Evolutionary conservation across 495 filamentous ascomycete species (phyloP).

Genomic region (Hypomontagnella submonticulosa): DNA sequence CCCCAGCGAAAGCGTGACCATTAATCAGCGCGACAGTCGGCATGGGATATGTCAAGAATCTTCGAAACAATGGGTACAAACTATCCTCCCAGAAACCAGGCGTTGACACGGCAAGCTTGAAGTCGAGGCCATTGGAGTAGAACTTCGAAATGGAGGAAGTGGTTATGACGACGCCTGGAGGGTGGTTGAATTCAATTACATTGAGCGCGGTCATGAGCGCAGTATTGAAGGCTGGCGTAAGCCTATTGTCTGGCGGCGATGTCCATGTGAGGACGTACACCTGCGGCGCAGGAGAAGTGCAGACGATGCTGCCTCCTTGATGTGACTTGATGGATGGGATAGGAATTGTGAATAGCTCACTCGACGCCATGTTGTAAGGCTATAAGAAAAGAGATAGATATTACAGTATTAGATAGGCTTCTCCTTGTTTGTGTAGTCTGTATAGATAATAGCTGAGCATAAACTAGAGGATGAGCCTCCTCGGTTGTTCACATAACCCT

Average conservation of each 20-base stretch:
- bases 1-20: conserved; percentile 84
- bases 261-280: conserved; percentile 80
- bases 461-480: too few relatives aligned
- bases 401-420: too few relatives aligned
- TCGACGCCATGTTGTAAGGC: conserved; percentile 22
- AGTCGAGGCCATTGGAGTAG: conserved; percentile 83
- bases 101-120: conserved; percentile 63
- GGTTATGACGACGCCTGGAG: conserved; percentile 76
- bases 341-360: conserved; percentile 56
- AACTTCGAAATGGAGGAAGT: conserved; percentile 80
- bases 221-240: conserved; percentile 72
- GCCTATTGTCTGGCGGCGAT: conserved; percentile 78
- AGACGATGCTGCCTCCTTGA: conserved; percentile 50
- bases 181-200: conserved; percentile 71
- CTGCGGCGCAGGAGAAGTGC: conserved; percentile 64
- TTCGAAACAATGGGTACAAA: conserved; percentile 68
- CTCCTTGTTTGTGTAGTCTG: too few relatives aligned
- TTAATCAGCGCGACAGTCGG: conserved; percentile 81
- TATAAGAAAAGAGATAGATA: not conserved
- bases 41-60: conserved; percentile 81
- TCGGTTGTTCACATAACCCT: not conserved
- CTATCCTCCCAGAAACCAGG: conserved; percentile 64
- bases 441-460: too few relatives aligned
- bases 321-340: conserved; percentile 46
- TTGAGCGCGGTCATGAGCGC: conserved; percentile 76